Evolutionary conservation across 805 yeast genomes (phyloP).

Genomic region (Candida patagonica): DNA sequence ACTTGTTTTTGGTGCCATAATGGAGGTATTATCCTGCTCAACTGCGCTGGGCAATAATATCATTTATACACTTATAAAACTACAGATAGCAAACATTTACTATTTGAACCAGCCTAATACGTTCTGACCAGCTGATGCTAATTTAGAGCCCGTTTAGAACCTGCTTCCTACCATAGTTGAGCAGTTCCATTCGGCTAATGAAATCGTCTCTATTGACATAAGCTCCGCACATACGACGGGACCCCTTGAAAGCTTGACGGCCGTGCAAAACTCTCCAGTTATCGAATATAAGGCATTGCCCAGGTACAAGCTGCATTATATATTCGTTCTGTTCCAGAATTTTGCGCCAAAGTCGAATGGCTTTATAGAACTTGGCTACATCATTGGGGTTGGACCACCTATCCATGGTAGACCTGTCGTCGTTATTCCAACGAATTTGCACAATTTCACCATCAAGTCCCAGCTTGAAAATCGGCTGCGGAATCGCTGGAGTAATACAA

Average conservation of each 20-base stretch:
- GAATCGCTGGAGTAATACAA: constrained; percentile 47
- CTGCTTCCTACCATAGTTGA: constrained; percentile 40
- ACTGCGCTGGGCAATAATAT: too few relatives aligned
- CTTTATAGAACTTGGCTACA: constrained; percentile 45
- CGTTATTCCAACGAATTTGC: constrained; percentile 64
- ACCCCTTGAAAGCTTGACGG: constrained; percentile 56
- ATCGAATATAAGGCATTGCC: constrained; percentile 58
- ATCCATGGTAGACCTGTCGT: constrained; percentile 57
- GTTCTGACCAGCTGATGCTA: too few relatives aligned
- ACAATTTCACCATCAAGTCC: constrained; percentile 38
- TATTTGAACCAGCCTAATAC: too few relatives aligned
- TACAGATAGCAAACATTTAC: too few relatives aligned
- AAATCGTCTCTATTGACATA: constrained; percentile 63
- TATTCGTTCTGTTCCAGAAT: constrained; percentile 46
- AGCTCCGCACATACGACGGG: constrained; percentile 65
- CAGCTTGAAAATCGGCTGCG: constrained; percentile 47
- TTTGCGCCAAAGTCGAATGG: constrained; percentile 47
- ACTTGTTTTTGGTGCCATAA: too few relatives aligned
- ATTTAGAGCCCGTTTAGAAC: constrained; percentile 27
- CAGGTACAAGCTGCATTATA: constrained; percentile 50
- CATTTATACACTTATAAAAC: too few relatives aligned
- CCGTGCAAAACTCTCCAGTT: constrained; percentile 69
- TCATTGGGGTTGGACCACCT: constrained; percentile 34
- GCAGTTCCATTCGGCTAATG: constrained; percentile 36
- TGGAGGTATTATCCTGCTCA: too few relatives aligned